Conservation (phyloP, 345 rosid genomes). For the Linum trigynum region DNA sequence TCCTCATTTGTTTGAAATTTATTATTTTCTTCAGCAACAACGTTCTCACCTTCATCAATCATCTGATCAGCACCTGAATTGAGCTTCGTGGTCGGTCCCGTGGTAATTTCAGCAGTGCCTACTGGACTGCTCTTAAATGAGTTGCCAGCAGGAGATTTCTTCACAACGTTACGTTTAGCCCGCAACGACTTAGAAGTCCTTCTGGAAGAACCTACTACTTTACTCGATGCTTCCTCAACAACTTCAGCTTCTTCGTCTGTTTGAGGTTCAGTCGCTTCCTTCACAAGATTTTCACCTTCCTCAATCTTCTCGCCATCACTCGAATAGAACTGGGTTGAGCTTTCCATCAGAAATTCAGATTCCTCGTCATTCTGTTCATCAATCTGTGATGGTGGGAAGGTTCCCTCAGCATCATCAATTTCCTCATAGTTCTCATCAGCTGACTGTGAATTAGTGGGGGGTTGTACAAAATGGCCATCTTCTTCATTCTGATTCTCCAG, state of each 20-base stretch:
- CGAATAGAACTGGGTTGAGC: neutral
- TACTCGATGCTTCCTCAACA: neutral
- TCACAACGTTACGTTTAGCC: neutral
- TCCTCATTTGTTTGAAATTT: neutral
- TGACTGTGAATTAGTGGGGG: neutral
- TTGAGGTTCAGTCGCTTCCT: neutral
- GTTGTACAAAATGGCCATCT: constrained; percentile 5
- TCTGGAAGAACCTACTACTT: neutral
- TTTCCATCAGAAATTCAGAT: neutral
- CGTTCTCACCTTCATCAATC: neutral
- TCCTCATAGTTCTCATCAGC: neutral
- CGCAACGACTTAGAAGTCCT: neutral
- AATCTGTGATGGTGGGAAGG: neutral
- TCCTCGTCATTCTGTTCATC: neutral
- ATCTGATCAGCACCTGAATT: neutral
- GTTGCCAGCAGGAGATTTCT: neutral
- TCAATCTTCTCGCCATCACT: neutral
- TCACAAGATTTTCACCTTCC: neutral
- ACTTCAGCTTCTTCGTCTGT: neutral
- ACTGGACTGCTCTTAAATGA: neutral
- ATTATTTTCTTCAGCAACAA: neutral
- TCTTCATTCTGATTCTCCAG: constrained; percentile 3
- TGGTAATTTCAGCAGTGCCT: neutral
- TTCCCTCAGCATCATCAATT: neutral
- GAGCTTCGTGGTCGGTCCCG: constrained; percentile 3